Evolutionary conservation across 805 yeast species (phyloP), one percentile per base, ranked within the genome.

Genomic region (Kodamaea laetipori): DNA sequence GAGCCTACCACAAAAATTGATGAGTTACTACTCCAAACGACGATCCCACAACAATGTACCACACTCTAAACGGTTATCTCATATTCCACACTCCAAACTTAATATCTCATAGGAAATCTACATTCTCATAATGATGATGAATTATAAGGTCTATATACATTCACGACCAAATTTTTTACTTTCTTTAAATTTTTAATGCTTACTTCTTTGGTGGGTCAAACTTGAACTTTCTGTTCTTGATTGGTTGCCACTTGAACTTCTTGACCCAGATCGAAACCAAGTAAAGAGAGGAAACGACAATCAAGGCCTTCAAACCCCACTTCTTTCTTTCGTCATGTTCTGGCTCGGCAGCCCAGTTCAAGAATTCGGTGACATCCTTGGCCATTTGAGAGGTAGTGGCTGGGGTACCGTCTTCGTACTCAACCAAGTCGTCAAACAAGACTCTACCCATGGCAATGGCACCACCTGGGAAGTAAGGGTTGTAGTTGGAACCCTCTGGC

Each of bases 381-480:
- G 99, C 99, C 98, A 92, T 90, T 78, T 94, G 99, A 45, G 98
- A 84, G 52, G 98, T 86, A 43, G 98, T 83, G 43, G 99, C 98
- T 47, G 95, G 96, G 47, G 99, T 94, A 64, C 99, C 99, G 68
- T 94, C 99, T 69, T 94, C 99, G 73, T 83, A 94, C 77, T 94
- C 99, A 53, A 94, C 99, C 63, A 94, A 78, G 54, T 88, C 99
- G 66, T 94, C 99, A 58, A 90, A 94, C 69, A 94, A 78, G 47
- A 92, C 98, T 77, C 99, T 87, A 66, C 88, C 98, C 99, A 94
- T 94, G 58, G 97, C 99, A 76, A 94, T 92, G 33, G 97, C 80
- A 55, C 99, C 98, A 74, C 98, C 98, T 68, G 99, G 98, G 96
- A 94, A 94, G 80, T 94, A 94, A 63, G 99, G 99, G 81, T 94